These are phyloP conservation scores for Pleurotus citrinopileatus DNA, from an alignment of 768 basidiomycete species.

Conservation along the genomic window DNA sequence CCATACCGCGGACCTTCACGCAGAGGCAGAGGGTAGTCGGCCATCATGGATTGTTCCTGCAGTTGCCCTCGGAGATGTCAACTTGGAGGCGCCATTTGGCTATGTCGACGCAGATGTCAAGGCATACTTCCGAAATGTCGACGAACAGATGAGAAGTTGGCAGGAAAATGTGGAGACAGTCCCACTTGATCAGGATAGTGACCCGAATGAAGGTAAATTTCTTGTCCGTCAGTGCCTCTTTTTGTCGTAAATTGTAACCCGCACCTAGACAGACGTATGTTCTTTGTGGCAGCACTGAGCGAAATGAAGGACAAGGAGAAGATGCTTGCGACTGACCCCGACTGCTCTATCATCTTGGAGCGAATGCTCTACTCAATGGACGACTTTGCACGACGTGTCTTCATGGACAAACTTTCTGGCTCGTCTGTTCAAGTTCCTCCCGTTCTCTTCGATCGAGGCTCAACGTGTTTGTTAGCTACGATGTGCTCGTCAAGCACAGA, in stretches of 20 bases:
- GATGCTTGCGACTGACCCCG: constrained; percentile 88
- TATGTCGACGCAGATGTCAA: constrained; percentile 88
- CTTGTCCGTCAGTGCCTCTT: background rate
- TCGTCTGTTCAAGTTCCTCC: constrained; percentile 57
- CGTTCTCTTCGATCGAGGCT: background rate
- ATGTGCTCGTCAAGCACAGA: constrained; percentile 66
- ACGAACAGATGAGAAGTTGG: constrained; percentile 86
- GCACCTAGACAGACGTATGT: constrained; percentile 65
- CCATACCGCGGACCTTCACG: constrained; percentile 12
- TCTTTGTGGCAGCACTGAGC: constrained; percentile 77
- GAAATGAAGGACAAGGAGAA: constrained; percentile 90
- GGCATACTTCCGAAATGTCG: constrained; percentile 89
- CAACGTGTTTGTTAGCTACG: constrained; percentile 44
- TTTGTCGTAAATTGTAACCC: constrained; percentile 4
- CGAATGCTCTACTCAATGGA: constrained; percentile 92
- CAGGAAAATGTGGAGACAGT: constrained; percentile 50
- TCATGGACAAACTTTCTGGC: constrained; percentile 82
- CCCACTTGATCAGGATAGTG: constrained; percentile 41
- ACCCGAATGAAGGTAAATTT: constrained; percentile 69
- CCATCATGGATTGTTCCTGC: constrained; percentile 73
- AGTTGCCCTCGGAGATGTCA: constrained; percentile 31
- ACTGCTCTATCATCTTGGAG: constrained; percentile 89
- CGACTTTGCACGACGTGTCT: constrained; percentile 90
- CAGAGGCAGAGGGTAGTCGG: constrained; percentile 21
- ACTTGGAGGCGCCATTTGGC: constrained; percentile 82